Evolutionary conservation across 2,329 filamentous ascomycete genomes (phyloP).

Genomic region (Calycina marina): DNA sequence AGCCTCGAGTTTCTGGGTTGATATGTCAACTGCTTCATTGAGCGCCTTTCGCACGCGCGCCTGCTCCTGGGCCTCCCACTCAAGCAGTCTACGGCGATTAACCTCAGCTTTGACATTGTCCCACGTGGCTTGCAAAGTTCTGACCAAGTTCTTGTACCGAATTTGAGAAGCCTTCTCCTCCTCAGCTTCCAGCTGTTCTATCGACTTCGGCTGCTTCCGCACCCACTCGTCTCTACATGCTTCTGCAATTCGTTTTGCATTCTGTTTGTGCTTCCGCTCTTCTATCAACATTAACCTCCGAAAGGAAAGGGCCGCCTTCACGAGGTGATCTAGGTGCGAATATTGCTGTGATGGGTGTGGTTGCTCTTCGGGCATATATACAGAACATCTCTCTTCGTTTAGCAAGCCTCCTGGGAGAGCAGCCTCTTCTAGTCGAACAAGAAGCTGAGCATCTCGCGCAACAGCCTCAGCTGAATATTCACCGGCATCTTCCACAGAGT

Average conservation of each 20-base stretch:
- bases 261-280: constrained; percentile 59
- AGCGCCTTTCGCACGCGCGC: constrained; percentile 51
- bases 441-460: constrained; percentile 51
- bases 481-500: constrained; percentile 40
- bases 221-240: constrained; percentile 66
- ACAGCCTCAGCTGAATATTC: constrained; percentile 47
- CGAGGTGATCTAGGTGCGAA: constrained; percentile 75
- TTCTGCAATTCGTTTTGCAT: constrained; percentile 66
- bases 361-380: constrained; percentile 57
- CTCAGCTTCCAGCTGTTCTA: constrained; percentile 72
- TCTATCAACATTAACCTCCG: constrained; percentile 68
- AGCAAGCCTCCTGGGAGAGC: constrained; percentile 62
- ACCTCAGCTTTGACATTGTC: constrained; percentile 48
- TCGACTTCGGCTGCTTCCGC: constrained; percentile 56
- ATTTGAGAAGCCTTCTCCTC: constrained; percentile 50
- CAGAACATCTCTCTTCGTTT: constrained; percentile 52
- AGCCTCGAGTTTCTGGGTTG: constrained; percentile 52
- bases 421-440: constrained; percentile 57
- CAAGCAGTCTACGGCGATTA: constrained; percentile 41
- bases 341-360: constrained; percentile 67
- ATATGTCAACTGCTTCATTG: constrained; percentile 59
- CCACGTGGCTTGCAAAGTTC: constrained; percentile 40
- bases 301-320: constrained; percentile 67
- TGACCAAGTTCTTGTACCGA: constrained; percentile 59
- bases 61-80: constrained; percentile 53